Percentiles rank a stretch among this genome's conserved stretches.
Evolutionary conservation across 345 rosid species (phyloP).

Genomic region (Hypericum androsaemum): DNA sequence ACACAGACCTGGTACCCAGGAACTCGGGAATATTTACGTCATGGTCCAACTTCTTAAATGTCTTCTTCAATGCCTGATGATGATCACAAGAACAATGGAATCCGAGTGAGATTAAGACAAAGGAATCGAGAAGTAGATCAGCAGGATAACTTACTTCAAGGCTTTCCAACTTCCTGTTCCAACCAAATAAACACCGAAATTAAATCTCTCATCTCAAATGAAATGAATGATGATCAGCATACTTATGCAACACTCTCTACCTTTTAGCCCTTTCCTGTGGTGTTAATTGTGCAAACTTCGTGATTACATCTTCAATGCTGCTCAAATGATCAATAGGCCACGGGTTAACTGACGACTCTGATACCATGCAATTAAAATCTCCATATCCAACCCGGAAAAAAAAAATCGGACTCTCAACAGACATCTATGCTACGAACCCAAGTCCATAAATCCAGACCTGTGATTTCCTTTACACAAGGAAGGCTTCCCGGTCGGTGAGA

Average conservation of each 20-base stretch:
- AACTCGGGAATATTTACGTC: slow-evolving; percentile 26
- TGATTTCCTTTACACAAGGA: slow-evolving; percentile 43
- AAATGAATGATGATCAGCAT: too few relatives aligned
- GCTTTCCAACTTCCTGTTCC: slow-evolving; percentile 26
- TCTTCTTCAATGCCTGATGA: slow-evolving; percentile 19
- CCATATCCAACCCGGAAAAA: too few relatives aligned
- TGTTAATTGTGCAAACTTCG: slow-evolving; percentile 21
- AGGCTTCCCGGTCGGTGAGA: slow-evolving; percentile 66
- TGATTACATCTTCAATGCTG: slow-evolving; percentile 19
- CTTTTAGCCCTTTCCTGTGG: slow-evolving; percentile 29
- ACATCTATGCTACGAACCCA: too few relatives aligned
- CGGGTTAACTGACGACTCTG: too few relatives aligned
- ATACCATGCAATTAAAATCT: too few relatives aligned
- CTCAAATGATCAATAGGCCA: neutral
- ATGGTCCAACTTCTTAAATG: slow-evolving; percentile 27
- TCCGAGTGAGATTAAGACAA: neutral
- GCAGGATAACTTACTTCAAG: slow-evolving; percentile 22
- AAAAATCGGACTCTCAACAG: too few relatives aligned
- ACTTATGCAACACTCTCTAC: slow-evolving; percentile 1
- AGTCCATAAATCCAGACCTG: slow-evolving; percentile 25
- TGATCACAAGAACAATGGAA: neutral
- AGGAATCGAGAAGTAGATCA: neutral
- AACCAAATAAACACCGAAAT: neutral
- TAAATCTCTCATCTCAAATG: too few relatives aligned
- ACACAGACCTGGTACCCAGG: slow-evolving; percentile 15